Base-by-base conservation (phyloP, 176 grass and related monocot species). In the Eleusine coracana region DNA sequence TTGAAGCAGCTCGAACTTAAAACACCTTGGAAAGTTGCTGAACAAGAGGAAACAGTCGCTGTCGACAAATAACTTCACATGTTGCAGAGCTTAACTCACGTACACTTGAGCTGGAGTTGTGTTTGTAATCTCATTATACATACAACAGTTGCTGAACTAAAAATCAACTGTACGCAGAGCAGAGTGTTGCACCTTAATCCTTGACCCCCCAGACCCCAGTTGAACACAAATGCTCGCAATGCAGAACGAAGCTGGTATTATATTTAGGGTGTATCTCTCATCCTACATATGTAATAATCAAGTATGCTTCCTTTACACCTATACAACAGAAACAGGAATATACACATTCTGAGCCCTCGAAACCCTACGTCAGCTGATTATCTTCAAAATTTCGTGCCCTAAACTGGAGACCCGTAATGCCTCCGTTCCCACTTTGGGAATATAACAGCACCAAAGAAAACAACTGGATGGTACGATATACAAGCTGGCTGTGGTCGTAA, bases 291-390 rank as follows among this genome's bases (percentile, higher is more conserved):
- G 66, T 69, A 74, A 83, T 42, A 31, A 49, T 69, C 66, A 86
- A 82, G 48, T 49, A 15, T 34, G 46, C 60, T 83, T 84, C 52
- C 55, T 65, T 83, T 64, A 79, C 41, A 54, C 18, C 84, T 87
- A 70, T 90, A 90, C 75, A 65, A 54, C 74, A 74, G 20, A 50
- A 34, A 36, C 49, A 42, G 67, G 68, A 83, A 39, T 83, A 87
- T 87, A 75, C 80, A 87, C 84, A 87, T 83, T 68, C 70, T 23
- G 31, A 83, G 37, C 75, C 69, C 42, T 80, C 54, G 21, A 79
- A 73, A 66, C 13, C 82, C 87, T 90, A 87, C 5, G 80, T 90
- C 75, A 90, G 69, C 81, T 42, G 23, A 89, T 48, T 20, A 78
- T 18, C 50, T 62, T 59, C 82, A 85, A 91, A 88, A 88, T 66